Evolutionary conservation across 2,329 filamentous ascomycete species (phyloP), one percentile per base, ranked within the genome.

Genomic region (Pseudocercospora crystallina): DNA sequence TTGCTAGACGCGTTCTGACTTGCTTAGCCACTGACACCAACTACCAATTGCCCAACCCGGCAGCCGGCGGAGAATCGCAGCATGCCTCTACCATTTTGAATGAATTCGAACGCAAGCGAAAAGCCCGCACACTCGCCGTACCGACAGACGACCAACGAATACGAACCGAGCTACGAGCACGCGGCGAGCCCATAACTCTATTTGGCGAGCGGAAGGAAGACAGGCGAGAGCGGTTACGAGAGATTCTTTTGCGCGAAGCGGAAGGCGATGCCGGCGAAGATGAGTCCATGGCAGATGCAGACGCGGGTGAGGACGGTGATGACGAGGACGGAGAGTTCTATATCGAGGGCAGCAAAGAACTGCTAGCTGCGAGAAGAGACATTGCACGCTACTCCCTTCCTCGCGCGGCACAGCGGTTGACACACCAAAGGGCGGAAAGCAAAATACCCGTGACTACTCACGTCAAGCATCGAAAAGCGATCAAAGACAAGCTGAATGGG

Each of bases 241-340:
- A 90, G 63, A 75, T 96, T 26, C 76, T 99, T 58, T 61, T 68
- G 37, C 85, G 85, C 2, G 83, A 86, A 44, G 81, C 90, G 58
- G 84, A 80, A 45, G 85, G 85, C 59, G 76, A 59, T 2, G 74
- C 59, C 15, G 69, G 15, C 17, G 76, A 80, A 60, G 71, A 74
- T 79, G 53, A 76, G 71, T 38, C 57, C 4, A 84, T 84, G 80
- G 80, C 79, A 37, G 85, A 89, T 66, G 85, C 84, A 51, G 68
- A 64, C 11, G 69, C 71, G 12, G 65, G 65, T 2, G 83, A 82
- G 4, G 83, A 84, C 13, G 84, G 82, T 42, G 85, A 79, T 2
- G 89, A 91, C 46, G 83, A 86, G 61, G 88, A 95, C 59, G 90
- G 97, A 65, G 94, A 99, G 62, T 99, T 96, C 70, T 99, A 96